Conservation (phyloP, 805 yeast species). For the Yarrowia sp. region DNA sequence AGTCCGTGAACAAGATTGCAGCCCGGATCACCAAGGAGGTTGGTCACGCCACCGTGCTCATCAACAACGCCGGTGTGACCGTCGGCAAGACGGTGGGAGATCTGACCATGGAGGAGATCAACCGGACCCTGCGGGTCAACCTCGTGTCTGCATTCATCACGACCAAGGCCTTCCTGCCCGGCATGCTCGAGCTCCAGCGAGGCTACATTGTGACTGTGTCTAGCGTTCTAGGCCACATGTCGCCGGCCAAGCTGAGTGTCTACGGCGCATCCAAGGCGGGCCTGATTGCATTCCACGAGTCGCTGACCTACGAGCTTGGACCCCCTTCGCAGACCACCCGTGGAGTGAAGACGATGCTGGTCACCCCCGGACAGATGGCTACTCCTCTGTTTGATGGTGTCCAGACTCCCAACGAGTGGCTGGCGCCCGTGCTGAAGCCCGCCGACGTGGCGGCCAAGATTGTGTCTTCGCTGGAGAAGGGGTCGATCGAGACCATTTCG, state of each 20-base stretch:
- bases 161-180: constrained; percentile 68
- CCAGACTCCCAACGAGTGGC: constrained; percentile 62
- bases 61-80: constrained; percentile 85
- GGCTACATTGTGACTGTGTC: constrained; percentile 82
- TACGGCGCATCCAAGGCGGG: constrained; percentile 94
- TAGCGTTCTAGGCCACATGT: constrained; percentile 78
- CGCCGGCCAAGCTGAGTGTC: constrained; percentile 74
- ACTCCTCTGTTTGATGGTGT: constrained; percentile 75
- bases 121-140: constrained; percentile 62
- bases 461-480: constrained; percentile 54
- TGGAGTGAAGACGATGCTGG: constrained; percentile 65
- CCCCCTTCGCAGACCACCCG: constrained; percentile 42
- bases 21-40: constrained; percentile 45
- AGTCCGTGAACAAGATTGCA: constrained; percentile 46
- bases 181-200: constrained; percentile 56
- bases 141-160: constrained; percentile 68
- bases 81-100: constrained; percentile 56
- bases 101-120: constrained; percentile 56
- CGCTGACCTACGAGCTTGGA: constrained; percentile 67
- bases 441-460: constrained; percentile 59
- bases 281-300: constrained; percentile 77
- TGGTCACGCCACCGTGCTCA: constrained; percentile 64
- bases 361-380: constrained; percentile 84
- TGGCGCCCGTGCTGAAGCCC: constrained; percentile 85
- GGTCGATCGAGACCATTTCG: constrained; percentile 65